phyloP scores from a whole-genome alignment of 106 monocot species.

The Amphibolis antarctica region DNA sequence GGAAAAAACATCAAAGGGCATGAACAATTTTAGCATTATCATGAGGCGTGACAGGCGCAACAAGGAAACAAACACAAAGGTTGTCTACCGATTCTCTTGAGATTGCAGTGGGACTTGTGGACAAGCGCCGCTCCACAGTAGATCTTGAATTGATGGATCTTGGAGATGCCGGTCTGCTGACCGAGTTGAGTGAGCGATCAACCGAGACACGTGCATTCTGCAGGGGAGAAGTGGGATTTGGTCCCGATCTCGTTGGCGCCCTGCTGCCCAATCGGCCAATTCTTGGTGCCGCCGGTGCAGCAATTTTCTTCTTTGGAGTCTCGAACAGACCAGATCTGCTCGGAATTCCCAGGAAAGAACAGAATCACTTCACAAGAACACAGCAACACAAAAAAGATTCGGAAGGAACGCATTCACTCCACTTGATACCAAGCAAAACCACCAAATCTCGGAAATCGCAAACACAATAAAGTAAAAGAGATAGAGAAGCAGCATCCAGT shows the following conservation, averaged over 20 bases:
- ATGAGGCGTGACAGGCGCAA: background rate
- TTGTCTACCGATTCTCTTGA: background rate
- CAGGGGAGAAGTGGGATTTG: slow-evolving; percentile 24
- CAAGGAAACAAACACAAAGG: background rate
- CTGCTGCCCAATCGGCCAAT: slow-evolving; percentile 27
- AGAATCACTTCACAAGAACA: too few relatives aligned
- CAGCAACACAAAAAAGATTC: too few relatives aligned
- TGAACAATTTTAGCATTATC: background rate
- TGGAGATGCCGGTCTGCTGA: slow-evolving; percentile 18
- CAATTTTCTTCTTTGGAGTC: slow-evolving; percentile 29
- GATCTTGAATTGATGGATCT: slow-evolving; percentile 47
- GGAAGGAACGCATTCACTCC: too few relatives aligned
- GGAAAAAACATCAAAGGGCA: slow-evolving; percentile 9
- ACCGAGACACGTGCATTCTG: slow-evolving; percentile 33
- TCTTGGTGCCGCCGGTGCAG: slow-evolving; percentile 35
- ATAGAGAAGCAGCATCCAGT: too few relatives aligned
- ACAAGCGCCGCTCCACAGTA: slow-evolving; percentile 24
- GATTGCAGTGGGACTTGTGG: background rate
- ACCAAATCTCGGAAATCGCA: too few relatives aligned
- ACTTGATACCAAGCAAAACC: too few relatives aligned
- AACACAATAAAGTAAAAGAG: too few relatives aligned
- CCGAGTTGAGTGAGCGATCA: slow-evolving; percentile 19
- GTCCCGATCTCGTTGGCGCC: slow-evolving; percentile 28
- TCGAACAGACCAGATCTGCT: slow-evolving; percentile 22
- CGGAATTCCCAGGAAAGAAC: background rate